Evolutionary conservation across 2,329 filamentous ascomycete genomes (phyloP).

Genomic region (Penicillium vulpinum): DNA sequence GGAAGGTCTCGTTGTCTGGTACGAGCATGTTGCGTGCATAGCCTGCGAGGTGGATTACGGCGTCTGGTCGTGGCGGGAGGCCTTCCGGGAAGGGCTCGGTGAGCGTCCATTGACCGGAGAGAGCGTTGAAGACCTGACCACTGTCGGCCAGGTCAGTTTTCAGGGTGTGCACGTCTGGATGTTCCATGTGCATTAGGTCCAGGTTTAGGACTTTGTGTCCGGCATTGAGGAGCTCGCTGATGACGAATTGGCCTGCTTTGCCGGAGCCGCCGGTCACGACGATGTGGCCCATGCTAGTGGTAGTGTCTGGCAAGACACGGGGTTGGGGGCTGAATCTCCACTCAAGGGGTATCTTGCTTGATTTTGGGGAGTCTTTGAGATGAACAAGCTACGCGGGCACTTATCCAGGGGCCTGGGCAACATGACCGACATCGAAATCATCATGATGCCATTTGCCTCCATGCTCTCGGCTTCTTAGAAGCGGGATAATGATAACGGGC

Average conservation of each 20-base stretch:
- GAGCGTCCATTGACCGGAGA: constrained; percentile 59
- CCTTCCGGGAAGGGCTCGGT: constrained; percentile 36
- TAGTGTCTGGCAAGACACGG: constrained; percentile 9
- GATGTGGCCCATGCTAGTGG: constrained; percentile 50
- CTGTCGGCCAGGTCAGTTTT: constrained; percentile 58
- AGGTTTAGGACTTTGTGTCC: constrained; percentile 58
- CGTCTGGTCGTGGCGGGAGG: constrained; percentile 53
- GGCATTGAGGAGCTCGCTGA: constrained; percentile 52
- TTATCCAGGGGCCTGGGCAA: not conserved
- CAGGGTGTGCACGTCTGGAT: constrained; percentile 51
- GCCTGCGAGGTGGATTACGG: constrained; percentile 62
- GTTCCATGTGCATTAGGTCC: constrained; percentile 50
- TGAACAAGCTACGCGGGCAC: not conserved
- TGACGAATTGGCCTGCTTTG: constrained; percentile 56
- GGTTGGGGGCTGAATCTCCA: not conserved
- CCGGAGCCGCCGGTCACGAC: constrained; percentile 59
- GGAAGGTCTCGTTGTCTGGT: constrained; percentile 61
- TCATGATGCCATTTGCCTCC: constrained; percentile 22
- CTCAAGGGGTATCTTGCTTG: not conserved
- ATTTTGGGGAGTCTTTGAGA: not conserved
- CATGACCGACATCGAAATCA: constrained; percentile 16
- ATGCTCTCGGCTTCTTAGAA: not conserved
- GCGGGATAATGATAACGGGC: not conserved
- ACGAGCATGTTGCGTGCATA: constrained; percentile 62
- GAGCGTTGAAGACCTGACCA: constrained; percentile 58